These are phyloP conservation scores for Talaromyces sp. DNA, from an alignment of 2,329 filamentous ascomycete genomes.

Conservation along the genomic window DNA sequence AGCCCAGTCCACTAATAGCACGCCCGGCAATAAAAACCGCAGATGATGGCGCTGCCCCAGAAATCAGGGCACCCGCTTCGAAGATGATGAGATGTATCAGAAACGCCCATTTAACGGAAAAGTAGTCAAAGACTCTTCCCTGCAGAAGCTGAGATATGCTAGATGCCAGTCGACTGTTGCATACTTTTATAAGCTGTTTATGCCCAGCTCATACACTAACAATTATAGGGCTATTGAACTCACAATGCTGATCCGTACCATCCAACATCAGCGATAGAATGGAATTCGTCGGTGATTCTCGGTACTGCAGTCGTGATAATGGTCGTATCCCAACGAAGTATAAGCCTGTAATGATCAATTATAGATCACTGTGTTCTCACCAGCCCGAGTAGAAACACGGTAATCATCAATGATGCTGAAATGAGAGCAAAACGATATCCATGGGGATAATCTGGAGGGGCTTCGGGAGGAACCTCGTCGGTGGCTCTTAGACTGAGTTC, in stretches of 20 bases:
- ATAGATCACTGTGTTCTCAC: neutral
- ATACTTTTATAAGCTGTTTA: neutral
- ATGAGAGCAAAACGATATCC: neutral
- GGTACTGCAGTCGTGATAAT: conserved; percentile 49
- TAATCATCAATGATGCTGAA: neutral
- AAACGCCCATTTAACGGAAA: neutral
- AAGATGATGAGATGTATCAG: neutral
- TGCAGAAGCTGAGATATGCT: neutral
- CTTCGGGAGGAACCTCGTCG: neutral
- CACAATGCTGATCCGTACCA: conserved; percentile 44
- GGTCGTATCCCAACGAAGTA: conserved; percentile 22
- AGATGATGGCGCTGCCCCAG: neutral
- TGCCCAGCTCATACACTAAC: neutral
- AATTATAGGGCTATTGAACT: neutral
- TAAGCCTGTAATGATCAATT: neutral
- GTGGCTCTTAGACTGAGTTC: neutral
- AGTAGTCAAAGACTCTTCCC: neutral
- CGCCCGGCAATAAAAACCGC: neutral
- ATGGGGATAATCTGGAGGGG: neutral
- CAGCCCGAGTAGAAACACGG: neutral
- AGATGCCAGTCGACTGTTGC: neutral
- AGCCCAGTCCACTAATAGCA: neutral
- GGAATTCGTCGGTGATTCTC: conserved; percentile 47
- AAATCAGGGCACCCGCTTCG: neutral
- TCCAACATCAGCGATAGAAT: conserved; percentile 27